Conservation (phyloP, 768 basidiomycete species). For the Phlebiopsis gigantea region DNA sequence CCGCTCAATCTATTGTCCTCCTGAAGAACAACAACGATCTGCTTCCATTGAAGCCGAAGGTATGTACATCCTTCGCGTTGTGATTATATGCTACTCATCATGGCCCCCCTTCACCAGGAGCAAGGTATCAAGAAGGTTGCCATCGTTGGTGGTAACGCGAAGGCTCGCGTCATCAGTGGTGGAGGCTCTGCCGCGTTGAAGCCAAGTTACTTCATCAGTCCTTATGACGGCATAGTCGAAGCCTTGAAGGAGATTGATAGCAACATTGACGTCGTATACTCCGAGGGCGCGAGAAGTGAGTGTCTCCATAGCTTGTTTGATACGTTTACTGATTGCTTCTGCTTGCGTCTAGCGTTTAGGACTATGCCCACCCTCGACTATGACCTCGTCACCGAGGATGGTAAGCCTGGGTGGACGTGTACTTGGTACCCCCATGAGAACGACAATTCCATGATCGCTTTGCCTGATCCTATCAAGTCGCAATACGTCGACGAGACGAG, state of each 20-base stretch:
- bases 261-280: conserved; percentile 53
- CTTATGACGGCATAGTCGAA: conserved; percentile 68
- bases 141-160: conserved; percentile 71
- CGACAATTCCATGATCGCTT: conserved; percentile 49
- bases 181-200: conserved; percentile 73
- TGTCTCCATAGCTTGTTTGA: neutral
- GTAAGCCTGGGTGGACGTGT: conserved; percentile 63
- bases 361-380: conserved; percentile 64
- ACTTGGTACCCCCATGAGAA: conserved; percentile 54
- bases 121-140: conserved; percentile 59
- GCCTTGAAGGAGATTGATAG: conserved; percentile 39
- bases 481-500: conserved; percentile 26
- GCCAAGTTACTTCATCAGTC: conserved; percentile 70
- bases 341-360: conserved; percentile 47
- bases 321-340: too few species aligned
- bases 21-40: conserved; percentile 60
- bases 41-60: conserved; percentile 45
- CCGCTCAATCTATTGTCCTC: conserved; percentile 66
- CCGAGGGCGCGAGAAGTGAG: conserved; percentile 66
- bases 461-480: conserved; percentile 32
- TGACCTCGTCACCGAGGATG: conserved; percentile 52
- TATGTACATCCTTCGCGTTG: neutral
- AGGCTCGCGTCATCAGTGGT: conserved; percentile 54
- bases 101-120: conserved; percentile 12
- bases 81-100: neutral